phyloP scores from a whole-genome alignment of 768 basidiomycete genomes.

The Calocybe indica region DNA sequence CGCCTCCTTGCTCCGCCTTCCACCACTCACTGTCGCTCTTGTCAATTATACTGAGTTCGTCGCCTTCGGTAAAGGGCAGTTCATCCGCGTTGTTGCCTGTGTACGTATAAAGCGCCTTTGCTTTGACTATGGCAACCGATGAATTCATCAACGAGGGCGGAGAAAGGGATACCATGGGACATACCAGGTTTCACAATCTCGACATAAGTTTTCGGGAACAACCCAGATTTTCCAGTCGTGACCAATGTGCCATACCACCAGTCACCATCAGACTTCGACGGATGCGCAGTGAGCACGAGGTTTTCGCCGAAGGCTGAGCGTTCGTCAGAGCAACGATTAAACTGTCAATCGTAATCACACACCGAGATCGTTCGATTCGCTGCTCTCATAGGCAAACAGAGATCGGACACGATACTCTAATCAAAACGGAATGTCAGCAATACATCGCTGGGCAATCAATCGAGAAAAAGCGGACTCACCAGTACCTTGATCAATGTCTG shows the following conservation, averaged over 20 bases:
- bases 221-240: conserved; percentile 63
- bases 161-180: conserved; percentile 17
- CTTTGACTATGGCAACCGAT: conserved; percentile 40
- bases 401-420: conserved; percentile 73
- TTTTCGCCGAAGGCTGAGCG: conserved; percentile 73
- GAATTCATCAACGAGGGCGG: conserved; percentile 2
- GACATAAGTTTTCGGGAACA: conserved; percentile 90
- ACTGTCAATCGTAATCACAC: conserved; percentile 19
- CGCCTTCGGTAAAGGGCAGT: conserved; percentile 80
- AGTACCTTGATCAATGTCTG: conserved; percentile 63
- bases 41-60: conserved; percentile 75
- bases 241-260: conserved; percentile 89
- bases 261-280: conserved; percentile 78
- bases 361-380: conserved; percentile 87
- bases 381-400: conserved; percentile 80
- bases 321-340: neutral
- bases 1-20: conserved; percentile 86
- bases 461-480: conserved; percentile 33
- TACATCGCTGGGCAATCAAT: neutral
- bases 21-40: conserved; percentile 87
- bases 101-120: conserved; percentile 80
- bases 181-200: conserved; percentile 63
- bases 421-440: neutral
- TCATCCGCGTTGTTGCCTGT: conserved; percentile 68
- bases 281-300: conserved; percentile 70